Evolutionary conservation across 495 filamentous ascomycete genomes (phyloP), one percentile per base, ranked within the genome.

Genomic region (Neohortaea acidophila): DNA sequence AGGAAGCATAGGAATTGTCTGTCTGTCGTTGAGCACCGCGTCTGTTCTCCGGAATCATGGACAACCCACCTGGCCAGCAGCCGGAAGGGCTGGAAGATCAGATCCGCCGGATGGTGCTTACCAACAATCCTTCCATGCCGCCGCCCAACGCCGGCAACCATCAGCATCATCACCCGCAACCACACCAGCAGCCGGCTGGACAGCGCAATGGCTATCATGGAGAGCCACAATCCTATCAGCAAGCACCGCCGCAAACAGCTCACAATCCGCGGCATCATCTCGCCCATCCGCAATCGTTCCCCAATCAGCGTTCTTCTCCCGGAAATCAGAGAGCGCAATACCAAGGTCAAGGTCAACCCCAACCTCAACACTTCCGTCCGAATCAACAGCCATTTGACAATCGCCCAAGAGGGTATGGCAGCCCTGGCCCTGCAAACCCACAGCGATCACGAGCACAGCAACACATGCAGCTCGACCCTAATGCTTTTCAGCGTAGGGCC

Each of bases 31-130:
- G n/a, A n/a, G n/a, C n/a, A n/a, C n/a, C n/a, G n/a, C n/a, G n/a
- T n/a, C n/a, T n/a, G n/a, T n/a, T n/a, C n/a, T n/a, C 24, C 7
- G 24, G 8, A 27, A 27, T n/a, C 24, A 38, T 38, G 35, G 20
- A 18, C 11, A 18, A 18, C 18, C 19, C 19, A 25, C 23, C 12
- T 21, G 5, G 15, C 4, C 41, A 38, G 32, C 29, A 22, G 31
- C 17, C 29, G 17, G 24, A 28, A 2, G 22, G 50, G 24, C 46
- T 68, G 13, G 64, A 68, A 37, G 52, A 57, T 1, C 55, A 59
- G 13, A 49, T 69, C 20, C 59, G 63, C 2, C 41, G 51, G 12
- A 58, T 69, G 49, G 66, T 67, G 9, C 44, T 69, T 5, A 53
- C 44, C 27, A 61, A 65, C 18, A 36, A 21, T 23, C 33, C 33